Evolutionary conservation across 2,329 filamentous ascomycete genomes (phyloP).

Genomic region (Shiraia bambusicola): DNA sequence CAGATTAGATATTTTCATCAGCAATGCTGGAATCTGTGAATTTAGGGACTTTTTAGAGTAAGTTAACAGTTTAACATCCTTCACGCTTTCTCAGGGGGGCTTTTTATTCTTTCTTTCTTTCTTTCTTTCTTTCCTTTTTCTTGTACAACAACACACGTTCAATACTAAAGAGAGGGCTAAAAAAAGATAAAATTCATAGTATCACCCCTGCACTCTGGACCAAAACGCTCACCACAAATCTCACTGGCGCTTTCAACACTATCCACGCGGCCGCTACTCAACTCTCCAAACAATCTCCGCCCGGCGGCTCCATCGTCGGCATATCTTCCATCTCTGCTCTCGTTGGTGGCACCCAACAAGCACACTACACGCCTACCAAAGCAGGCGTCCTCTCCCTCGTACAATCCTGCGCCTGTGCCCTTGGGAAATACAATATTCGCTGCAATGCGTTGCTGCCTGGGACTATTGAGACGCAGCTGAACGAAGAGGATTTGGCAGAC

Average conservation of each 20-base stretch:
- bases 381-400: conserved; percentile 78
- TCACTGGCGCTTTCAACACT: conserved; percentile 85
- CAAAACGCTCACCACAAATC: conserved; percentile 74
- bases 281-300: conserved; percentile 64
- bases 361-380: conserved; percentile 85
- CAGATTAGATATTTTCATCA: conserved; percentile 69
- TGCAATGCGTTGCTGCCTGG: conserved; percentile 85
- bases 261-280: conserved; percentile 82
- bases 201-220: conserved; percentile 70
- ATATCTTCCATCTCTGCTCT: conserved; percentile 73
- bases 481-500: conserved; percentile 77
- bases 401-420: conserved; percentile 77
- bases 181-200: no score
- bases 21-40: conserved; percentile 84
- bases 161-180: no score
- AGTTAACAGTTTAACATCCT: no score
- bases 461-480: conserved; percentile 80
- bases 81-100: no score
- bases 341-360: conserved; percentile 75
- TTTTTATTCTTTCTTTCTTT: no score
- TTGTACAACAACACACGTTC: no score
- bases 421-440: conserved; percentile 73
- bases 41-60: conserved; percentile 83
- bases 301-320: conserved; percentile 78
- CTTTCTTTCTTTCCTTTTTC: no score